phyloP scores from a whole-genome alignment of 306 rosid species.

The Rubus parviflorus region DNA sequence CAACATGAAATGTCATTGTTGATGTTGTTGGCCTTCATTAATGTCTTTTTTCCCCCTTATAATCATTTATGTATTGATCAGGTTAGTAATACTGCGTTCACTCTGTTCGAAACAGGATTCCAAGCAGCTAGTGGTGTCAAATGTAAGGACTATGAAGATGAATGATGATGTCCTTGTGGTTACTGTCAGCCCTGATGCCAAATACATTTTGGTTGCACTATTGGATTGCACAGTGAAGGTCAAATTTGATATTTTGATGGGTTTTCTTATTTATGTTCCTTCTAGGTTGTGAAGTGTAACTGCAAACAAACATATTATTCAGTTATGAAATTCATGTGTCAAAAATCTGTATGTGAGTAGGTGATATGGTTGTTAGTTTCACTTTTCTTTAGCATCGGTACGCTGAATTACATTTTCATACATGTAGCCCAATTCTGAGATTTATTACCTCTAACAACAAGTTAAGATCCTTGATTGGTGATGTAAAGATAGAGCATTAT shows the following conservation, averaged over 20 bases:
- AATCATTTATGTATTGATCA: neutral
- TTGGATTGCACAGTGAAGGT: constrained; percentile 91
- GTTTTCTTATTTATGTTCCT: neutral
- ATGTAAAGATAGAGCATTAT: neutral
- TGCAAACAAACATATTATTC: neutral
- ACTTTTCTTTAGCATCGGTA: neutral
- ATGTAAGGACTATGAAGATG: constrained; percentile 78
- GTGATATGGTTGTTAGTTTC: neutral
- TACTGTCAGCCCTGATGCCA: constrained; percentile 87
- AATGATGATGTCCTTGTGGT: constrained; percentile 80
- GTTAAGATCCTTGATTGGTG: neutral
- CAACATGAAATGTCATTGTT: neutral
- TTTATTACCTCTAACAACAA: neutral
- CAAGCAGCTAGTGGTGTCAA: constrained; percentile 59
- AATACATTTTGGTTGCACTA: constrained; percentile 80
- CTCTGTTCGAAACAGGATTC: constrained; percentile 49
- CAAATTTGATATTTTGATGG: constrained; percentile 22
- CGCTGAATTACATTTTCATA: neutral
- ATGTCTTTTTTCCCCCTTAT: neutral
- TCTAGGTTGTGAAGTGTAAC: neutral
- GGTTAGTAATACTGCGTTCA: constrained; percentile 12
- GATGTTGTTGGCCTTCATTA: neutral
- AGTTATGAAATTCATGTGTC: neutral
- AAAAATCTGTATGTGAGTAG: neutral
- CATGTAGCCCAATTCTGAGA: neutral